Base-by-base conservation (phyloP, 1,139 yeast genomes). In the Meyerozyma smithsonii region DNA sequence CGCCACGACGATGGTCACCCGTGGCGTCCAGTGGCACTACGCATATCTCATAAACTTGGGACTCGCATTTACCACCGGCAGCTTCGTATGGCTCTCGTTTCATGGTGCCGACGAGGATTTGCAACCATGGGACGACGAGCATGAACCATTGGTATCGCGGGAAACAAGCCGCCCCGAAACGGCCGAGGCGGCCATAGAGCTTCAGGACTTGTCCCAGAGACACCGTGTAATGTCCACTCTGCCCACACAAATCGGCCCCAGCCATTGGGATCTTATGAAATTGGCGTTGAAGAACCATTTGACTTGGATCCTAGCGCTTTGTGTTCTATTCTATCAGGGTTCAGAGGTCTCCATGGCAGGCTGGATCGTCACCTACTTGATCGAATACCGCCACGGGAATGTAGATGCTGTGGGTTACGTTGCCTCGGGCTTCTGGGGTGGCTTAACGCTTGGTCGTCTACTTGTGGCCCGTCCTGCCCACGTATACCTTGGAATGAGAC, bases 381-480 rank as follows among this genome's bases (percentile, higher is more conserved):
- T 79, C 36, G 76, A 73, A 38, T 77, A 77, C 48, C 66, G 87
- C 36, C 62, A 66, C 35, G 84, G 81, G 1, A 57, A 62, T 39
- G 52, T 61, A 3, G 46, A 54, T 0, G 58, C 72, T 4, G 71
- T 73, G 41, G 87, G 88, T 15, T 81, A 80, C 51, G 81, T 81
- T 23, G 76, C 84, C 2, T 77, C 87, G 7, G 88, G 88, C 0
- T 81, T 75, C 49, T 83, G 88, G 89, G 79, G 72, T 10, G 90
- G 89, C 5, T 61, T 83, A 28, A 79, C 87, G 0, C 28, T 79
- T 3, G 88, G 88, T 1, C 57, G 89, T 39, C 59, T 82, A 21
- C 45, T 67, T 5, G 59, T 80, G 21, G 72, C 79, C 2, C 54
- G 68, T 17, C 59, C 62, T 1, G 48, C 71, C 10, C 73, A 74